Base-by-base conservation (phyloP, 2,329 filamentous ascomycete genomes). In the Bipolaris bicolor region DNA sequence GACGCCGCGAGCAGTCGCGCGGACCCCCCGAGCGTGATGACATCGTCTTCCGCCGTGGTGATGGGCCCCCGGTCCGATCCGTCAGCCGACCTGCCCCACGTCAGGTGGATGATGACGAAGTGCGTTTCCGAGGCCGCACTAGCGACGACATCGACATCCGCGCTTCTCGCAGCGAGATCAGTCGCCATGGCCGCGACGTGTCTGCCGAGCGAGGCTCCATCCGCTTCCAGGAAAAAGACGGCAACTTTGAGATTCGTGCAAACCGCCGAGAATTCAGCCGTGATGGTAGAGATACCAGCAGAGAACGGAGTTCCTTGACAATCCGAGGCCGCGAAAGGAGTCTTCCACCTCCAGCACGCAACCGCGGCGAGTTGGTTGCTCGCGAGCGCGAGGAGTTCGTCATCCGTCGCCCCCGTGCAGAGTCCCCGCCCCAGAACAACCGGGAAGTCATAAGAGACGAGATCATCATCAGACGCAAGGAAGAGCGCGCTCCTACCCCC, bases 401-500 rank as follows among this genome's bases (percentile, higher is more conserved):
- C n/a, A 72, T 72, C 49, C 74, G 64, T 59, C 80, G 67, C 67
- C 64, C 64, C n/a, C 67, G 76, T 61, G 68, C 75, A 36, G 64
- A 72, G 62, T 68, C 77, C 58, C 68, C 71, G 5, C 65, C 76
- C 45, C 57, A 68, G 57, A 61, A 76, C 16, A 62, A 64, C 34
- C 72, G 75, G 26, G 77, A 78, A 49, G 71, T 73, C 46, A 58
- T 74, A 65, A 72, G 72, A 57, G 72, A 75, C 57, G 71, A 74
- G 51, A 75, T 74, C 69, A 80, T 82, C 68, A 82, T 82, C 60
- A 68, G 73, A 34, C 75, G 80, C 43, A 77, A 77, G 44, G 77
- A 76, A 55, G 79, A 81, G 66, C 69, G 73, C 26, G 74, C 82
- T 18, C 81, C 83, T 5, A 83, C 84, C 16, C 85, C 83, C 3